These are phyloP conservation scores for Excoecaria cochinchinensis DNA, from an alignment of 345 rosid genomes.

Conservation along the genomic window DNA sequence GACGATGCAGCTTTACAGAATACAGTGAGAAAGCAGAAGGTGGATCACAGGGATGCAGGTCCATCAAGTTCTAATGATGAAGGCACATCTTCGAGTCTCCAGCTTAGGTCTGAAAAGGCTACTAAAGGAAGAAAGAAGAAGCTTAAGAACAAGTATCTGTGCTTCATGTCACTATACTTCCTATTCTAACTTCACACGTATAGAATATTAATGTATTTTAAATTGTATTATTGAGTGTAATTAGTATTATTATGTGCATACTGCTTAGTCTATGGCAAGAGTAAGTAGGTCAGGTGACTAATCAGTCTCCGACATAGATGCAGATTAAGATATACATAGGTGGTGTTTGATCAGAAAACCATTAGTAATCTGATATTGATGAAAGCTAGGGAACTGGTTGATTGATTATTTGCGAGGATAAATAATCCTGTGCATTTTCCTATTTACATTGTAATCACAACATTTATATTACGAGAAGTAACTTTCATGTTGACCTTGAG, in stretches of 20 bases:
- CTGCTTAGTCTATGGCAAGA: no score
- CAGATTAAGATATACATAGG: not conserved
- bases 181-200: constrained; percentile 9
- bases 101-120: constrained; percentile 7
- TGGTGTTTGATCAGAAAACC: not conserved
- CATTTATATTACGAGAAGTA: not conserved
- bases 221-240: not conserved
- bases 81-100: constrained; percentile 20
- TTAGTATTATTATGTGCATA: not conserved
- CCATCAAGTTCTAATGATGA: constrained; percentile 21
- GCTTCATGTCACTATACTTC: constrained; percentile 44
- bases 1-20: not conserved
- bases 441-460: not conserved
- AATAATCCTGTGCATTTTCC: not conserved
- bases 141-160: constrained; percentile 32
- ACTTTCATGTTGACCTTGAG: not conserved
- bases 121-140: constrained; percentile 24
- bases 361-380: not conserved
- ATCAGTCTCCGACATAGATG: not conserved
- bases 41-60: constrained; percentile 18
- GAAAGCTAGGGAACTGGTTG: constrained; percentile 1
- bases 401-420: not conserved
- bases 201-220: not conserved
- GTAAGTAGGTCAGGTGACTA: not conserved
- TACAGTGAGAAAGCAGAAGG: constrained; percentile 4